Conservation (phyloP, 169 alveolate species). For the Eimeria sp. region DNA sequence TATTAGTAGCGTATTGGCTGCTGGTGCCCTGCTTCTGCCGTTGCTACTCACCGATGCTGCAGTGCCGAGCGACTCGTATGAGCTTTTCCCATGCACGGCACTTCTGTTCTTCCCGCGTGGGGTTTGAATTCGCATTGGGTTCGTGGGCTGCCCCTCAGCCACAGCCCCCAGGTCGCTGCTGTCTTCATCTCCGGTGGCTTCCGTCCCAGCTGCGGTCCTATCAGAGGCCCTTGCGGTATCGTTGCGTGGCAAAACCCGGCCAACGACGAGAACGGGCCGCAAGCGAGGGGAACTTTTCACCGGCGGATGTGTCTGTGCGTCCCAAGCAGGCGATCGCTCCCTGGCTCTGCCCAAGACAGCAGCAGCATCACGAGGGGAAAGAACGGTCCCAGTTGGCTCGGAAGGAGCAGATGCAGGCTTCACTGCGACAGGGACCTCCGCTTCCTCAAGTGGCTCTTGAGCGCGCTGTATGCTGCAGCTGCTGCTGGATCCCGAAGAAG, state of each 20-base stretch:
- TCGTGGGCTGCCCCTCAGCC: background rate
- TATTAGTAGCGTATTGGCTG: background rate
- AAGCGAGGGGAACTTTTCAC: background rate
- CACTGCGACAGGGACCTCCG: background rate
- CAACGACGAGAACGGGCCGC: background rate
- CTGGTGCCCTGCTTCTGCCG: background rate
- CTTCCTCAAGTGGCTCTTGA: background rate
- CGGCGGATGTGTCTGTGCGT: background rate
- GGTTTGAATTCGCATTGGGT: background rate
- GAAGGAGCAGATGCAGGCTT: background rate
- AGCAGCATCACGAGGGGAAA: background rate
- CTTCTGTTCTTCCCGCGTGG: background rate
- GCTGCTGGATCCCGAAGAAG: background rate
- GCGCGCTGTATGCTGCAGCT: background rate
- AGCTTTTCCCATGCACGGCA: background rate
- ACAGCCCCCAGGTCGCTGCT: too few species aligned
- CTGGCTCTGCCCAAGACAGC: background rate
- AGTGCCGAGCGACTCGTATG: background rate
- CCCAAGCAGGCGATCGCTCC: background rate
- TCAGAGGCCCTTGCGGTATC: background rate
- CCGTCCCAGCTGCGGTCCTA: background rate
- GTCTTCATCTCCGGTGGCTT: background rate
- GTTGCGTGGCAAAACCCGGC: background rate
- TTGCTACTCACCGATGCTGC: slow-evolving; percentile 11
- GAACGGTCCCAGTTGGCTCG: background rate